A percentile compares a stretch with the other conserved stretches of the same genome.
phyloP scores from a whole-genome alignment of 148 eudicot genomes.

The Tetragonia tetragonoides region DNA sequence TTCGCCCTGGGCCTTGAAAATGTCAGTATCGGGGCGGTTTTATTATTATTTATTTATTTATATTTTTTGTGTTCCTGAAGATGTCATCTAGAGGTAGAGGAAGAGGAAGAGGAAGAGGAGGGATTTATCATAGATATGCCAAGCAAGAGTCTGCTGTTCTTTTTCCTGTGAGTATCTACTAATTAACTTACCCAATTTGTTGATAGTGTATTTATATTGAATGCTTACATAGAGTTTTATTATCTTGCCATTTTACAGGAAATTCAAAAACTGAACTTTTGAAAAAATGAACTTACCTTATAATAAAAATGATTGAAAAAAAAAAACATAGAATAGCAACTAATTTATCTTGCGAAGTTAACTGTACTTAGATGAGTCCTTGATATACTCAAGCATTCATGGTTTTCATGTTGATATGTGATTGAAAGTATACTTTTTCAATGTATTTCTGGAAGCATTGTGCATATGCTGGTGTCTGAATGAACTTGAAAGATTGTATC shows the following conservation, averaged over 20 bases:
- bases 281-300: background rate
- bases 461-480: background rate
- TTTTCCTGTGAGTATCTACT: constrained; percentile 25
- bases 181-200: constrained; percentile 6
- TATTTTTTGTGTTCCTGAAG: background rate
- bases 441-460: background rate
- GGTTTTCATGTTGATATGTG: background rate
- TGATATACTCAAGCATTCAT: background rate
- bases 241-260: background rate
- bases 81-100: constrained; percentile 38
- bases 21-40: no score
- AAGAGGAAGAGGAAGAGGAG: constrained; percentile 28
- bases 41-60: no score
- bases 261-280: background rate
- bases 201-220: background rate
- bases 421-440: background rate
- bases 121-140: constrained; percentile 17
- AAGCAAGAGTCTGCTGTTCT: constrained; percentile 24
- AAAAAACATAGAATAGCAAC: no score
- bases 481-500: background rate
- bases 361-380: background rate
- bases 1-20: no score
- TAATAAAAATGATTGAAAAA: no score
- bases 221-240: background rate
- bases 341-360: background rate